phyloP scores from a whole-genome alignment of 169 alveolate genomes.

The Plasmodium gonderi region DNA sequence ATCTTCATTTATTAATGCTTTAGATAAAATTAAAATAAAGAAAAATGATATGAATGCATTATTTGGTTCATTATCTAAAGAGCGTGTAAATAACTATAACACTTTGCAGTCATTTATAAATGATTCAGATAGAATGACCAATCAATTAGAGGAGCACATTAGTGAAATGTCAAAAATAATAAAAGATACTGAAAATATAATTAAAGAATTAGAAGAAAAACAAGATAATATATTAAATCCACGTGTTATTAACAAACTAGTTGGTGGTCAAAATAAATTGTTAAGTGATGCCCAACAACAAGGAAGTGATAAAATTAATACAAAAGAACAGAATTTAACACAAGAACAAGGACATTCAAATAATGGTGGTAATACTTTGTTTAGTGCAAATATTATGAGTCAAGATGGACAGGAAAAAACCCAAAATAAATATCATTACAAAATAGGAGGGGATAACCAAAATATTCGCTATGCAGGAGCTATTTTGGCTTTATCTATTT shows the following conservation, averaged over 20 bases:
- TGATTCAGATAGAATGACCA: background rate
- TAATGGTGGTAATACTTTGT: background rate
- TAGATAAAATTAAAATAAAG: background rate
- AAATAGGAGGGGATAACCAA: background rate
- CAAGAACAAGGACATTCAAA: background rate
- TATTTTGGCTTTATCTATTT: background rate
- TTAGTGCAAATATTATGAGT: background rate
- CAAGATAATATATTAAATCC: background rate
- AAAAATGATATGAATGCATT: background rate
- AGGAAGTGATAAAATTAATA: background rate
- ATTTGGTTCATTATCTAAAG: background rate
- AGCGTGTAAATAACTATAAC: background rate
- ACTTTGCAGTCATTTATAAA: background rate
- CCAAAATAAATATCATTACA: background rate
- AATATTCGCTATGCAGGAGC: background rate
- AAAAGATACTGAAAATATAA: background rate
- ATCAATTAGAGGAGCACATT: background rate
- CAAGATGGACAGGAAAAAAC: conserved; percentile 1
- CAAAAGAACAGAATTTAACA: background rate
- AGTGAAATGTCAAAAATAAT: background rate
- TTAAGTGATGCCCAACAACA: background rate
- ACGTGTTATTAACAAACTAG: background rate
- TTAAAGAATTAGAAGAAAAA: background rate
- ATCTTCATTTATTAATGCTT: background rate
- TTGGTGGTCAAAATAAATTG: background rate